Conservation (phyloP, 352 stramenopile genomes). For the Halophytophthora polymorphica region DNA sequence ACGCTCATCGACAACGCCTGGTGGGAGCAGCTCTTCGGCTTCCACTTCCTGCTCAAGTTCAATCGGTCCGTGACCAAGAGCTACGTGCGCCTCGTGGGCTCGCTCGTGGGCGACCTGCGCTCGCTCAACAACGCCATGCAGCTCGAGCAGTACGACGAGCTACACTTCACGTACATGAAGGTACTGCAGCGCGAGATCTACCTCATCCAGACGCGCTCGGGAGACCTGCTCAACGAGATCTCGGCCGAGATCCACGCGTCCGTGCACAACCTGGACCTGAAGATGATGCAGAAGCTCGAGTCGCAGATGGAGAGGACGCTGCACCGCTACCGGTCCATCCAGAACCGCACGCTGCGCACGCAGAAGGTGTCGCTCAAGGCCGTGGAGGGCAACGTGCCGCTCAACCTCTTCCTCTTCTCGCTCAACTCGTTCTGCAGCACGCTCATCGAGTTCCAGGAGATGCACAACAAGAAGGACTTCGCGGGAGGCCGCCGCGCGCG, state of each 20-base stretch:
- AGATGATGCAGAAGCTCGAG: constrained; percentile 42
- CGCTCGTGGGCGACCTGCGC: constrained; percentile 58
- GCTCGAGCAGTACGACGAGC: constrained; percentile 65
- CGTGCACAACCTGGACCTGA: constrained; percentile 46
- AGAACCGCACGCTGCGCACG: constrained; percentile 50
- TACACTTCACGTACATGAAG: constrained; percentile 80
- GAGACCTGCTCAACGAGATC: constrained; percentile 70
- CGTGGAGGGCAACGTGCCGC: constrained; percentile 75
- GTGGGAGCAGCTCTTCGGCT: constrained; percentile 80
- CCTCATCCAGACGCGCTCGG: constrained; percentile 64
- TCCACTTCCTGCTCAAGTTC: constrained; percentile 65
- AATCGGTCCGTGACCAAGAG: constrained; percentile 67
- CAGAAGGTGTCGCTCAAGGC: constrained; percentile 61
- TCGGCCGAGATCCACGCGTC: constrained; percentile 53
- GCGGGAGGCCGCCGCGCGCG: constrained; percentile 34
- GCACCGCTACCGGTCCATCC: constrained; percentile 50
- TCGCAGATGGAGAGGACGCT: constrained; percentile 70
- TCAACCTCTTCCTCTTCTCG: constrained; percentile 83
- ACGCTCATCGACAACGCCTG: constrained; percentile 65
- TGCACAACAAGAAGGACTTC: constrained; percentile 63
- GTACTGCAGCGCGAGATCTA: constrained; percentile 79
- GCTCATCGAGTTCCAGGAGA: constrained; percentile 64
- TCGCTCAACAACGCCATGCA: constrained; percentile 80
- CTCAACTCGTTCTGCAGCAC: constrained; percentile 83
- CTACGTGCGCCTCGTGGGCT: constrained; percentile 62